Base-by-base conservation (phyloP, 495 filamentous ascomycete genomes). In the Sporormia fimetaria region DNA sequence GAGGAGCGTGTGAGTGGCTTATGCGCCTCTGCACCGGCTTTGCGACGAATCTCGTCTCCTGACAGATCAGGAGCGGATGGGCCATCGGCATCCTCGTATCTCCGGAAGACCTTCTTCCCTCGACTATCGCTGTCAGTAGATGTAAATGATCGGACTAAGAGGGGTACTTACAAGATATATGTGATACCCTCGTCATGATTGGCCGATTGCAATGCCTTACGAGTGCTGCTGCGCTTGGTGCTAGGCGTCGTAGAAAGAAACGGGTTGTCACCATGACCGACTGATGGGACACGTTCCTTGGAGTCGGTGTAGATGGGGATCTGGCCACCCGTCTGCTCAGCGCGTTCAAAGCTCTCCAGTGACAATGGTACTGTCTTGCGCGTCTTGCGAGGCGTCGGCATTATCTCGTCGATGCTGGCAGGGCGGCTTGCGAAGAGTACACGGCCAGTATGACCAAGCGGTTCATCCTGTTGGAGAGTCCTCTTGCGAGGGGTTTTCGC, bases 291-390 rank as follows among this genome's bases (percentile, higher is more conserved):
- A 29, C 83, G 79, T 54, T 92, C 87, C 55, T 81, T 80, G 2
- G 83, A 81, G 54, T 98, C 90, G 7, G 87, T 95, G 57, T 76
- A 94, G 38, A 98, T 93, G 50, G 75, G 62, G 45, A 96, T 85
- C 8, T 71, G 57, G 1, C 63, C 42, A 4, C 63, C 52, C 3
- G 70, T 65, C 15, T 79, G 71, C 15, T 73, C 75, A 21, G 59
- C 66, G 54, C n/a, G n/a, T n/a, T n/a, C n/a, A n/a, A 80, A 78
- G 58, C 79, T 78, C 35, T 81, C 78, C n/a, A 93, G 57, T 0
- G 75, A 73, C 67, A 40, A 73, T 64, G 58, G 76, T 75, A 52
- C 63, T 70, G 33, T 42, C 47, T 67, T 73, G 44, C 73, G 70
- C 25, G 55, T 59, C 59, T 73, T 75, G 35, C 67, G 67, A 10